Conservation (phyloP, 2,329 filamentous ascomycete genomes). For the Gremmenia infestans region DNA sequence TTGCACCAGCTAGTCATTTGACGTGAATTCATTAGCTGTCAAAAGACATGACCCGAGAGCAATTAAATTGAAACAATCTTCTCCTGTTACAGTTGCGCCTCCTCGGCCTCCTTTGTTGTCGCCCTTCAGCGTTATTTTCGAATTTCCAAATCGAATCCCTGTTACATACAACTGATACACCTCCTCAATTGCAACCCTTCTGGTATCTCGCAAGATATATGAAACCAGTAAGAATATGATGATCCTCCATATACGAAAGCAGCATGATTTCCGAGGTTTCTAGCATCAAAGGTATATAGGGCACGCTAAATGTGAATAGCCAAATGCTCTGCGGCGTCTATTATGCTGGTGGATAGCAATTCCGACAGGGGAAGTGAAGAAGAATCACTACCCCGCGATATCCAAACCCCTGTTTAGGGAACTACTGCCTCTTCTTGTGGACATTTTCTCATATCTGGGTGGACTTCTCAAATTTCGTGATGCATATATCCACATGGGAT, state of each 20-base stretch:
- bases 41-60: background rate
- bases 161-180: conserved; percentile 37
- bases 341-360: no score
- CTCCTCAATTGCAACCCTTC: conserved; percentile 41
- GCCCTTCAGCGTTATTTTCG: conserved; percentile 3
- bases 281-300: conserved; percentile 40
- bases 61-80: conserved; percentile 35
- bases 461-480: no score
- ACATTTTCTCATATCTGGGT: no score
- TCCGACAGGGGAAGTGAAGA: no score
- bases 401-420: no score
- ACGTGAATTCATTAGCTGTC: background rate
- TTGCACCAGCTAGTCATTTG: background rate
- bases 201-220: conserved; percentile 49
- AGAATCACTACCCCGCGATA: no score
- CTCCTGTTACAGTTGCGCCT: conserved; percentile 2
- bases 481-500: no score
- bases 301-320: conserved; percentile 31
- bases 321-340: background rate
- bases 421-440: no score
- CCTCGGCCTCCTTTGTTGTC: conserved; percentile 3
- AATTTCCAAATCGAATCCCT: conserved; percentile 5
- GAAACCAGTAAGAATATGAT: conserved; percentile 34
- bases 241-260: conserved; percentile 37
- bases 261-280: conserved; percentile 36